phyloP scores from a whole-genome alignment of 2,329 filamentous ascomycete genomes.

The Pseudopyricularia cyperi region DNA sequence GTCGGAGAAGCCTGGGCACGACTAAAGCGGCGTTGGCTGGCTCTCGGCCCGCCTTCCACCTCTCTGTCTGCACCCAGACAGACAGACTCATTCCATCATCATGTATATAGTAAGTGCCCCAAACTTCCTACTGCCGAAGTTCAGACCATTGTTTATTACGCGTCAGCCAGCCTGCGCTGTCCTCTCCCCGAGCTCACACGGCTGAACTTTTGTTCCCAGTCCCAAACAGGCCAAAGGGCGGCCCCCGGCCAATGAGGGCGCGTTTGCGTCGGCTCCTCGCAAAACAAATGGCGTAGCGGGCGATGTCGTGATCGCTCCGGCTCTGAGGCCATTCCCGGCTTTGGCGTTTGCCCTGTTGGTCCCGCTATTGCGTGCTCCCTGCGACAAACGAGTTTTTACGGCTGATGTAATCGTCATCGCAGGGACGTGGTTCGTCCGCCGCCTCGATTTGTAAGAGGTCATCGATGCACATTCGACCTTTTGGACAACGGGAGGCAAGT shows the following conservation, averaged over 20 bases:
- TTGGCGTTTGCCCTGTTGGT: not conserved
- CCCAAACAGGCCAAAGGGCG: too few relatives aligned
- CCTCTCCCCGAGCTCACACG: not conserved
- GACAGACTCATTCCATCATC: too few relatives aligned
- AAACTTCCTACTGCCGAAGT: too few relatives aligned
- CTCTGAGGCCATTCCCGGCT: conserved; percentile 3
- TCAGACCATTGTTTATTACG: too few relatives aligned
- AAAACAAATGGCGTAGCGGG: conserved; percentile 37
- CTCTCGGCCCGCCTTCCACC: not conserved
- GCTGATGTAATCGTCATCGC: not conserved
- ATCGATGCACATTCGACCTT: not conserved
- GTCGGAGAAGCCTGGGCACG: not conserved
- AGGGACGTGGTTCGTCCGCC: not conserved
- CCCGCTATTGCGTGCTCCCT: conserved; percentile 2
- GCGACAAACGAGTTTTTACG: not conserved
- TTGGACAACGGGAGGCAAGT: not conserved
- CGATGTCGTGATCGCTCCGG: conserved; percentile 34
- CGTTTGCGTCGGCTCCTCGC: conserved; percentile 11
- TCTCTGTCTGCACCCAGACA: too few relatives aligned
- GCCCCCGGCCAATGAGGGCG: not conserved
- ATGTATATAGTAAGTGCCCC: too few relatives aligned
- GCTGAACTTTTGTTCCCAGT: not conserved
- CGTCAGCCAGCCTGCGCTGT: too few relatives aligned
- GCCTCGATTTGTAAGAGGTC: not conserved
- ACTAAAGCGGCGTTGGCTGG: not conserved